Evolutionary conservation across 192 early-diverging fungal species (phyloP), one percentile per base, ranked within the genome.

Genomic region (Gaertneriomyces semiglobifer): DNA sequence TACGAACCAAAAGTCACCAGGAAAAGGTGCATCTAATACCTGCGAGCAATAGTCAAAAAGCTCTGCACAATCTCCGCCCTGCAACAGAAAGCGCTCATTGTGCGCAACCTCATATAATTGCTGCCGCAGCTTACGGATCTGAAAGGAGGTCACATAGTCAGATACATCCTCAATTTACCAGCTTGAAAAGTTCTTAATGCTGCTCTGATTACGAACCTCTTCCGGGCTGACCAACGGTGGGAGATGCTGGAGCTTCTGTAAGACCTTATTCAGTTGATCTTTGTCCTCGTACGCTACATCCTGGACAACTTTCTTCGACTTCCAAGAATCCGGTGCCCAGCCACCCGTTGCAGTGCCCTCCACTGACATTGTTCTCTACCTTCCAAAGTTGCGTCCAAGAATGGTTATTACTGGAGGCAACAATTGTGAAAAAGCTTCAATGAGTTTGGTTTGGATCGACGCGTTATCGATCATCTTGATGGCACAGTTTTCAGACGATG

Each of bases 1-100:
- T 33, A 33, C 25, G 25, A 33, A 33, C 25, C 25, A 33, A 33
- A 33, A 33, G 25, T 33, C 25, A 33, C 25, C 25, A 33, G 25
- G 25, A 33, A 33, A 52, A 52, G 50, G 50, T 6, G 6, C n/a
- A 52, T 25, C 40, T 47, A 51, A 18, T 83, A 90, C 88, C 80
- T 89, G 83, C n/a, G 88, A 84, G 76, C 96, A 98, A 76, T 98
- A 98, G 68, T 98, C 93, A 76, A 98, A 98, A 44, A 93, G 84
- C 79, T 99, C 96, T 20, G 96, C 96, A 78, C 96, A 99, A 77
- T 98, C 96, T 58, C 96, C 96, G 62, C 96, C 96, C 78, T 99
- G 96, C 38, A 99, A 81, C 65, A 99, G 78, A 64, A 99, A 98
- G 8, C 93, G 87, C 62, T 93, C 90, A 65, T 91, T 90, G 62